Evolutionary conservation across 768 basidiomycete species (phyloP).

Genomic region (Boletus barrowsii): DNA sequence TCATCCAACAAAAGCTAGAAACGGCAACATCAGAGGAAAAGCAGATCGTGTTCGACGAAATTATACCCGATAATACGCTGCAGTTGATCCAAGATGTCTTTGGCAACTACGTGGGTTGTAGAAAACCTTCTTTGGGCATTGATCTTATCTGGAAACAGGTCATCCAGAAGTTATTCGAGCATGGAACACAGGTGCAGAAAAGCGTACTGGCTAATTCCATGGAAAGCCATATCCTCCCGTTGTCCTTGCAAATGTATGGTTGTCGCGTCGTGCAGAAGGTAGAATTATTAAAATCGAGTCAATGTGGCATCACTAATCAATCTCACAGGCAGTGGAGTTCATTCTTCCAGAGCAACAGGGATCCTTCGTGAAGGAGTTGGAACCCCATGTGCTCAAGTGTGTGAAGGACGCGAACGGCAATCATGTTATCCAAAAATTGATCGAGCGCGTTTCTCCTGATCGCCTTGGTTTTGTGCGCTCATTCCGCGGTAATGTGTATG

Average conservation of each 20-base stretch:
- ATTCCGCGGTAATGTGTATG: constrained; percentile 76
- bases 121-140: not conserved
- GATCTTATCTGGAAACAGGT: constrained; percentile 49
- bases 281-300: not conserved
- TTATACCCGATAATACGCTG: constrained; percentile 70
- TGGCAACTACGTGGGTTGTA: constrained; percentile 81
- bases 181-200: constrained; percentile 75
- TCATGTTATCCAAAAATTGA: constrained; percentile 90
- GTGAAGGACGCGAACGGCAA: constrained; percentile 93
- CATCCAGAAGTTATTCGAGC: constrained; percentile 90
- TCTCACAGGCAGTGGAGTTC: constrained; percentile 74
- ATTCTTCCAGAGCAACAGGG: constrained; percentile 76
- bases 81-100: constrained; percentile 89
- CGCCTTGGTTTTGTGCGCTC: constrained; percentile 69
- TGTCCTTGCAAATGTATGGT: constrained; percentile 92
- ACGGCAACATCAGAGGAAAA: constrained; percentile 75
- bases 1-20: constrained; percentile 89
- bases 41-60: constrained; percentile 80
- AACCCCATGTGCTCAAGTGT: constrained; percentile 76
- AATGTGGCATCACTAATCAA: not conserved
- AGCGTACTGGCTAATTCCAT: constrained; percentile 65
- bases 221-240: constrained; percentile 69
- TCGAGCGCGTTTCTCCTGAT: constrained; percentile 76
- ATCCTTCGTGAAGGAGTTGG: constrained; percentile 72
- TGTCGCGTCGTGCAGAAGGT: constrained; percentile 96